phyloP scores from a whole-genome alignment of 1,139 yeast genomes.

The Scheffersomyces stambukii region DNA sequence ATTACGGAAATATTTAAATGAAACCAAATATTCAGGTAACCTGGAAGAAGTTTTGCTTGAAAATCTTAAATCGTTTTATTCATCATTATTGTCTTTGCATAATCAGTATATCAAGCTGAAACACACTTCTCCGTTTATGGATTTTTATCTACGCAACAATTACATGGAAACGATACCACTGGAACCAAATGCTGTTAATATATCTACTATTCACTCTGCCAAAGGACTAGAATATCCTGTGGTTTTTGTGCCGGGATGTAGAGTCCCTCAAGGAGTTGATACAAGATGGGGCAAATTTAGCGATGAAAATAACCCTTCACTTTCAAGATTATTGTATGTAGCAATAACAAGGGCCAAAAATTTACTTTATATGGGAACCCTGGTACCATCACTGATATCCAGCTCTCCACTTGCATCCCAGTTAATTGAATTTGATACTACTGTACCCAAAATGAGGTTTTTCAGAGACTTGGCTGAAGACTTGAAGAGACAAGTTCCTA shows the following conservation, averaged over 20 bases:
- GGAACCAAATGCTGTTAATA: slow-evolving; percentile 32
- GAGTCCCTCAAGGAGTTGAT: slow-evolving; percentile 8
- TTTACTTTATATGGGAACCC: slow-evolving; percentile 38
- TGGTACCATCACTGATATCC: no score
- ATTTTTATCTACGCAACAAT: slow-evolving; percentile 35
- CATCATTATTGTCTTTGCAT: slow-evolving; percentile 21
- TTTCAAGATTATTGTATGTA: slow-evolving; percentile 50
- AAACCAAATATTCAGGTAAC: slow-evolving; percentile 8
- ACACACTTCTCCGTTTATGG: slow-evolving; percentile 18
- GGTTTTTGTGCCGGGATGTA: slow-evolving; percentile 50
- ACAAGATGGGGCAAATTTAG: slow-evolving; percentile 4
- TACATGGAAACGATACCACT: slow-evolving; percentile 42
- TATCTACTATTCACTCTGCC: slow-evolving; percentile 67
- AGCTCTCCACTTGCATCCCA: no score
- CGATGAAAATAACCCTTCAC: slow-evolving; percentile 6
- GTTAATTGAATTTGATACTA: no score
- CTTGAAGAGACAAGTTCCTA: slow-evolving; percentile 6
- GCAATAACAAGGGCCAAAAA: slow-evolving; percentile 62
- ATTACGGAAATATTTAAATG: slow-evolving; percentile 20
- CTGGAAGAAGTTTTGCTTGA: slow-evolving; percentile 12
- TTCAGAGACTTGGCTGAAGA: slow-evolving; percentile 5
- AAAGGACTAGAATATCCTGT: slow-evolving; percentile 72
- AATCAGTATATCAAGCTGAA: slow-evolving; percentile 11
- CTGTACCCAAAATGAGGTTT: slow-evolving; percentile 1
- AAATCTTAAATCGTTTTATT: slow-evolving; percentile 23